Base-by-base conservation (phyloP, 192 early-diverging fungal genomes). In the Linderina pennispora region DNA sequence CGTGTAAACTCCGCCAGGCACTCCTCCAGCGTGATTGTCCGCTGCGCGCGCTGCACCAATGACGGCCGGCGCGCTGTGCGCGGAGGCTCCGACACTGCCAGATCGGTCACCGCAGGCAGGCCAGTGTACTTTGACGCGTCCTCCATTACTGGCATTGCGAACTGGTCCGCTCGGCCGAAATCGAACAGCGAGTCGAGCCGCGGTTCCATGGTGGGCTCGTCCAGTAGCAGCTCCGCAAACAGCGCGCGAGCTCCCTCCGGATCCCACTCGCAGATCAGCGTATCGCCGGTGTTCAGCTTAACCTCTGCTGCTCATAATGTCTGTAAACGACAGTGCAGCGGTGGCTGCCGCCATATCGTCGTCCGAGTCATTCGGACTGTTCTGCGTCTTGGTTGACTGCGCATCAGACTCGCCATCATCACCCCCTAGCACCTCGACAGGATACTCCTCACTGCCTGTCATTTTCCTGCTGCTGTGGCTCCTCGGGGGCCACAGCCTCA, bases 1-100 rank as follows among this genome's bases (percentile, higher is more conserved):
- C 78, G 77, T 23, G 68, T 81, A 53, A 85, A 91, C 55, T 87
- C 87, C 17, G 75, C 62, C 32, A 91, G 44, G 40, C 89, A 91
- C 47, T 86, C 79, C 23, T 76, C 50, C 23, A 91, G 45, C 6
- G 79, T 76, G 5, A 90, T 61, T 57, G 45, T 43, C 25, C 18
- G 39, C 40, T 50, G 46, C 11, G 31, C 21, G 20, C 22, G 36
- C 9, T n/a, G 28, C 19, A 4, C 38, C 1, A 9, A 11, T 4
- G 49, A 6, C 8, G 65, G 23, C 9, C 35, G 48, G 7, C 47
- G 44, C 3, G 32, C 17, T 9, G 38, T 11, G 11, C 28, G 28
- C 5, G 28, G 6, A 8, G 28, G 6, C 5, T 11, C 6, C 6
- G 5, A 50, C 22, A 40, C 14, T 14, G 35, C 3, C n/a, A 16